Conservation (phyloP, 1,139 yeast genomes). For the Taphrina sp. region DNA sequence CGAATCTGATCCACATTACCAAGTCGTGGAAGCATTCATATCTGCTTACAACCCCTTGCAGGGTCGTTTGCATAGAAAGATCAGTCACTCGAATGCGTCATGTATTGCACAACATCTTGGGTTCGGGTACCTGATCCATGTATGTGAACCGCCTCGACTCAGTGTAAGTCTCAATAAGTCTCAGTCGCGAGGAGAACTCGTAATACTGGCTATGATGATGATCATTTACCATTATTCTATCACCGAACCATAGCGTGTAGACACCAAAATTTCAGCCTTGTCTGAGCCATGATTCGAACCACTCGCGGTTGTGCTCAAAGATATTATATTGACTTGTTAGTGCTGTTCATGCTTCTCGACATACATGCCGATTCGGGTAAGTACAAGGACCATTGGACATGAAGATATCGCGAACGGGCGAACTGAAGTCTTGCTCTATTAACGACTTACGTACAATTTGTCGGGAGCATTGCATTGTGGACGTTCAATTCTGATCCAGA, state of each 20-base stretch:
- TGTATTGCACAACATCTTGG: too few species aligned
- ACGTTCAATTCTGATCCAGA: constrained; percentile 31
- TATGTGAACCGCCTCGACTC: too few species aligned
- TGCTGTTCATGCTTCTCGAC: too few species aligned
- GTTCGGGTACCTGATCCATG: too few species aligned
- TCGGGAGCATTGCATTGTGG: constrained; percentile 23
- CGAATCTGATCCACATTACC: constrained; percentile 17
- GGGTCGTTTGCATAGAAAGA: too few species aligned
- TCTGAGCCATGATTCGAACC: constrained; percentile 10
- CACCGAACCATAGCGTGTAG: constrained; percentile 25
- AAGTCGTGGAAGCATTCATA: too few species aligned
- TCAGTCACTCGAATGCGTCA: too few species aligned
- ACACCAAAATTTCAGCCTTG: constrained; percentile 33
- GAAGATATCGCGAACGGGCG: constrained; percentile 34
- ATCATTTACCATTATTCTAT: constrained; percentile 30
- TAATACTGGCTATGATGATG: constrained; percentile 28
- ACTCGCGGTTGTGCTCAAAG: neutral
- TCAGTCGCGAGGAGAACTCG: too few species aligned
- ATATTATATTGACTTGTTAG: too few species aligned
- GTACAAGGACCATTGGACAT: neutral
- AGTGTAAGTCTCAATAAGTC: too few species aligned
- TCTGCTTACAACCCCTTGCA: too few species aligned
- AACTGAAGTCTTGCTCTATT: constrained; percentile 22
- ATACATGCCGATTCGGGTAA: too few species aligned
- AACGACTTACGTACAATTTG: constrained; percentile 34